These are phyloP conservation scores for Globisporangium polare DNA, from an alignment of 352 stramenopile genomes.

Conservation along the genomic window DNA sequence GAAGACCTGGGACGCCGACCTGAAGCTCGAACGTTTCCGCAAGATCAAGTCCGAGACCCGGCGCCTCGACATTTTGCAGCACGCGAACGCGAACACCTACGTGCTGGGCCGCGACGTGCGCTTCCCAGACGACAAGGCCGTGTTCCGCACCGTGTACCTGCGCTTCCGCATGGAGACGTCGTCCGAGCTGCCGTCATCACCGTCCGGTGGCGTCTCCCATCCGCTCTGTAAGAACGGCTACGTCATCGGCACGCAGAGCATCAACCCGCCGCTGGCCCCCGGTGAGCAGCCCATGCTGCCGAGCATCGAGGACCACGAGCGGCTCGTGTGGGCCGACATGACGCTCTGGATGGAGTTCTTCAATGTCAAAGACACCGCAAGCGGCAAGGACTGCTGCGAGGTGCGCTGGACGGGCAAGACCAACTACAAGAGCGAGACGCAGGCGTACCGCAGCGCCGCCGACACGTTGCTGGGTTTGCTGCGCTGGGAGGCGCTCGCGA, in stretches of 20 bases:
- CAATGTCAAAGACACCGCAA: constrained; percentile 26
- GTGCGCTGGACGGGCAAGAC: constrained; percentile 46
- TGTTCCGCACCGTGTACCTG: constrained; percentile 47
- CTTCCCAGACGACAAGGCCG: constrained; percentile 27
- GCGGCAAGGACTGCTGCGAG: constrained; percentile 30
- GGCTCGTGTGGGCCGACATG: constrained; percentile 39
- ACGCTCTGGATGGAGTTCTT: constrained; percentile 45
- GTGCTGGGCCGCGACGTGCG: constrained; percentile 44
- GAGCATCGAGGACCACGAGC: constrained; percentile 12
- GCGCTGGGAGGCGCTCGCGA: constrained; percentile 43
- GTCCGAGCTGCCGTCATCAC: constrained; percentile 17
- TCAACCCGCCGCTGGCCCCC: constrained; percentile 16
- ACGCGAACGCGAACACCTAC: constrained; percentile 31
- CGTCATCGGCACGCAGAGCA: constrained; percentile 42
- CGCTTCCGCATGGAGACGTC: constrained; percentile 39
- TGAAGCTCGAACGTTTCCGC: constrained; percentile 28
- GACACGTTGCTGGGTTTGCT: constrained; percentile 46
- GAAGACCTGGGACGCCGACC: constrained; percentile 39
- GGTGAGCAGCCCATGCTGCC: not conserved
- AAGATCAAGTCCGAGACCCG: constrained; percentile 47
- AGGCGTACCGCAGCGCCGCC: constrained; percentile 40
- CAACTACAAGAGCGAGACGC: constrained; percentile 44
- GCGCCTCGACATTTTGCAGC: constrained; percentile 44
- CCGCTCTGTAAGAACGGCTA: constrained; percentile 34
- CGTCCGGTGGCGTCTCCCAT: constrained; percentile 10